Base-by-base conservation (phyloP, 2,329 filamentous ascomycete species). In the Fusarium duplospermum region DNA sequence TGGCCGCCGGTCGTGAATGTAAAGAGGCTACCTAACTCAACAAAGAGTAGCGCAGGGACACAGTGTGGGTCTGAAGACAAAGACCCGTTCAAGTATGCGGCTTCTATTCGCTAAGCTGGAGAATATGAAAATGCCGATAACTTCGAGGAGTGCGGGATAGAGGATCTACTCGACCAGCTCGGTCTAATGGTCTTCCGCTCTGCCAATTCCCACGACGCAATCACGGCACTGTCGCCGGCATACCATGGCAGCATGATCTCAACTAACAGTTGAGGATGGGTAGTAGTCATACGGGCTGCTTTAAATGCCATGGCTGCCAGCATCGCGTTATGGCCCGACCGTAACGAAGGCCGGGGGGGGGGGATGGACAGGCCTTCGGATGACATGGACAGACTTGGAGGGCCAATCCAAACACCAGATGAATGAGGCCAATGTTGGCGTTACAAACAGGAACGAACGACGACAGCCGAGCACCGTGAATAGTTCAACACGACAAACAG, bases 281-380 rank as follows among this genome's bases (percentile, higher is more conserved):
- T 1, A 18, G 35, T 0, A 36, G 4, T 18, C 4, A 3, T 18
- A 2, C 2, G 36, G 18, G 8, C 36, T 4, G 36, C 2, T 38
- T 38, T 4, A 18, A 5, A n/a, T 11, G 38, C n/a, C 20, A 42
- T 42, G 6, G 20, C 40, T 7, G 11, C 11, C 10, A 40, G 38
- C 40, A 45, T 45, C 20, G 1, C 40, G 14, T 9, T 22, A 45
- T 22, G 40, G 14, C 20, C 20, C 11, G 20, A 45, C 20, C 40
- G 13, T 45, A 6, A 45, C 40, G 20, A 45, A 22, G 20, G 40
- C 22, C n/a, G n/a, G n/a, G n/a, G n/a, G 20, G 20, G 6, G 40
- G 11, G 20, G 40, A 22, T 22, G 20, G 20, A 45, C 6, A 42
- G 40, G 11, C 6, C 20, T 13, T 45, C 14, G 7, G 13, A 22